Evolutionary conservation across 371 early-diverging fungal genomes (phyloP).

Genomic region (Mortierella sp.): DNA sequence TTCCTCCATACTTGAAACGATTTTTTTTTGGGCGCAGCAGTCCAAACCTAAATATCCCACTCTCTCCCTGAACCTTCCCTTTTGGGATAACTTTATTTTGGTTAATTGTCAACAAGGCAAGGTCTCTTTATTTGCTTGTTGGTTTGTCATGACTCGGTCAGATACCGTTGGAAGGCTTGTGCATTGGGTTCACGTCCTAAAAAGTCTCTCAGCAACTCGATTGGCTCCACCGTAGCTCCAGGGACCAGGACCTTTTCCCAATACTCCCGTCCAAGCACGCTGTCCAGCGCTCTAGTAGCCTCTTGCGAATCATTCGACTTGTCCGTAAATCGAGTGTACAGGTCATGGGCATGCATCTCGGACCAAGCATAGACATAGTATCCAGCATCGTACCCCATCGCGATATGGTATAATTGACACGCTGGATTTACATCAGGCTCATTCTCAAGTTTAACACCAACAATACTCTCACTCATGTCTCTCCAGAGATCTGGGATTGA

Average conservation of each 20-base stretch:
- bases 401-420: slow-evolving; percentile 42
- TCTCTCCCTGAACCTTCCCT: not conserved
- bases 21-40: not conserved
- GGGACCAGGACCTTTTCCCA: slow-evolving; percentile 51
- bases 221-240: slow-evolving; percentile 66
- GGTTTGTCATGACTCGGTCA: slow-evolving; percentile 31
- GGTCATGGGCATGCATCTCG: slow-evolving; percentile 88
- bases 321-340: slow-evolving; percentile 69
- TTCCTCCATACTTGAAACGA: no score
- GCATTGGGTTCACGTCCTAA: slow-evolving; percentile 87
- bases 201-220: slow-evolving; percentile 79
- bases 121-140: no score
- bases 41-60: not conserved
- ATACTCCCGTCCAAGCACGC: slow-evolving; percentile 39
- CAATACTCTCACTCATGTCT: slow-evolving; percentile 73
- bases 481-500: slow-evolving; percentile 72
- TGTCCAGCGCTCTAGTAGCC: slow-evolving; percentile 34
- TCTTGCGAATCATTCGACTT: slow-evolving; percentile 8
- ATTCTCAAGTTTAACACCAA: slow-evolving; percentile 66
- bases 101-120: no score
- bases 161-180: slow-evolving; percentile 75
- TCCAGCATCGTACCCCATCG: slow-evolving; percentile 88
- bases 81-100: not conserved
- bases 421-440: slow-evolving; percentile 46
- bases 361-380: slow-evolving; percentile 86